Conservation (phyloP, 1,139 yeast species). For the Yamadazyma songkhlaensis region DNA sequence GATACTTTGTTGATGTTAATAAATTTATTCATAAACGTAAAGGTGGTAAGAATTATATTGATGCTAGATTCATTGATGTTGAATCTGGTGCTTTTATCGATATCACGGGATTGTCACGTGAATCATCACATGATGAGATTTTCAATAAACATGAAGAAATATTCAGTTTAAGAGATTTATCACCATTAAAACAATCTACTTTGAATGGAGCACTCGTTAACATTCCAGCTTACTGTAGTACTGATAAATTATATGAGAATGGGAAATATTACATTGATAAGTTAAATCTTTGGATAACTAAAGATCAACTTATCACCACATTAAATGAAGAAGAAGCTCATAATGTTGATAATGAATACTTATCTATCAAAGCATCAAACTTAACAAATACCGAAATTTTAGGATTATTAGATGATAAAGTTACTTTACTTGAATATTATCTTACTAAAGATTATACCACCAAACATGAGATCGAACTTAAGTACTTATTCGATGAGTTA, state of each 20-base stretch:
- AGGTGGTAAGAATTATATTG: constrained; percentile 32
- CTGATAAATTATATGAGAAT: constrained; percentile 12
- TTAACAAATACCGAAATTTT: not conserved
- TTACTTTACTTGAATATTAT: constrained; percentile 29
- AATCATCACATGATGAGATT: constrained; percentile 21
- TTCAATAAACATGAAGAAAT: constrained; percentile 33
- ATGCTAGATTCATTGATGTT: constrained; percentile 39
- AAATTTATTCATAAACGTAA: constrained; percentile 33
- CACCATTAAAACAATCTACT: constrained; percentile 31
- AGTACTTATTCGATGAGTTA: constrained; percentile 18
- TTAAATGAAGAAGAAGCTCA: constrained; percentile 19
- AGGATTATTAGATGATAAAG: constrained; percentile 22
- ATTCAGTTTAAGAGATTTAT: constrained; percentile 30
- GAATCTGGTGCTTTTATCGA: constrained; percentile 41
- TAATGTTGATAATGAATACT: not conserved
- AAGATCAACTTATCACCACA: constrained; percentile 11
- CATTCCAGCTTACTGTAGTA: constrained; percentile 25
- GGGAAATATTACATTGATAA: constrained; percentile 23
- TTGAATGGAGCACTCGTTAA: constrained; percentile 33
- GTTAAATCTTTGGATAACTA: constrained; percentile 27
- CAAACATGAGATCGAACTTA: constrained; percentile 25
- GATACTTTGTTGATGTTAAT: constrained; percentile 32
- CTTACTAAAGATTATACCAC: constrained; percentile 27
- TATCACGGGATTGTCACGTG: constrained; percentile 34
- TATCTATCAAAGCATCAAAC: not conserved